A percentile compares a stretch with the other conserved stretches of the same genome.
These are phyloP conservation scores for Umbelopsis vinacea DNA, from an alignment of 192 early-diverging fungal genomes.

Conservation along the genomic window DNA sequence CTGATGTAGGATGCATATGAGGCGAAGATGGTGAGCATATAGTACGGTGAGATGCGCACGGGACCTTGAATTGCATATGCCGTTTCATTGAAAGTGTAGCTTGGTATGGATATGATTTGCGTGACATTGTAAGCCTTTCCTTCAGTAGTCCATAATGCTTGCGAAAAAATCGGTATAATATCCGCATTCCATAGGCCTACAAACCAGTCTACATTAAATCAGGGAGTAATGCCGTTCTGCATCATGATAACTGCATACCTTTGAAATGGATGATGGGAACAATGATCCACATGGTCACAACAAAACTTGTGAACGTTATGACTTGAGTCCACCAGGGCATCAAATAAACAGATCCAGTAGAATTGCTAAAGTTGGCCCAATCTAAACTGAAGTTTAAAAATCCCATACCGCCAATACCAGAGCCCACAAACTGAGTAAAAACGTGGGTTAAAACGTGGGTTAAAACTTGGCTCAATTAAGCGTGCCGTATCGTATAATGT, in stretches of 20 bases:
- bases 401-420: slow-evolving; percentile 52
- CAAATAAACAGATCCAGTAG: slow-evolving; percentile 44
- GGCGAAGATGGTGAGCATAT: slow-evolving; percentile 46
- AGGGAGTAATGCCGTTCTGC: background rate
- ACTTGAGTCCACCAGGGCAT: slow-evolving; percentile 51
- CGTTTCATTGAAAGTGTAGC: slow-evolving; percentile 13
- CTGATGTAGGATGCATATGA: slow-evolving; percentile 45
- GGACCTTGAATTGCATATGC: slow-evolving; percentile 4
- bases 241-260: background rate
- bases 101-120: background rate
- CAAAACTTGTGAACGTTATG: slow-evolving; percentile 51
- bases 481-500: background rate
- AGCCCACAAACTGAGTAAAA: slow-evolving; percentile 42
- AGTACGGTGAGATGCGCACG: slow-evolving; percentile 4
- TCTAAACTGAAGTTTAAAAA: slow-evolving; percentile 51
- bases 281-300: slow-evolving; percentile 49
- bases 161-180: slow-evolving; percentile 10
- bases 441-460: background rate
- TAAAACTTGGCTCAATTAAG: background rate
- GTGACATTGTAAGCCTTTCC: slow-evolving; percentile 16
- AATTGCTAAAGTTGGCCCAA: slow-evolving; percentile 41
- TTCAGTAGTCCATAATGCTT: background rate
- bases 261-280: slow-evolving; percentile 44
- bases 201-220: background rate
- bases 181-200: slow-evolving; percentile 9